These are phyloP conservation scores for Metschnikowia chrysomelidarum DNA, from an alignment of 805 yeast genomes.

Conservation along the genomic window DNA sequence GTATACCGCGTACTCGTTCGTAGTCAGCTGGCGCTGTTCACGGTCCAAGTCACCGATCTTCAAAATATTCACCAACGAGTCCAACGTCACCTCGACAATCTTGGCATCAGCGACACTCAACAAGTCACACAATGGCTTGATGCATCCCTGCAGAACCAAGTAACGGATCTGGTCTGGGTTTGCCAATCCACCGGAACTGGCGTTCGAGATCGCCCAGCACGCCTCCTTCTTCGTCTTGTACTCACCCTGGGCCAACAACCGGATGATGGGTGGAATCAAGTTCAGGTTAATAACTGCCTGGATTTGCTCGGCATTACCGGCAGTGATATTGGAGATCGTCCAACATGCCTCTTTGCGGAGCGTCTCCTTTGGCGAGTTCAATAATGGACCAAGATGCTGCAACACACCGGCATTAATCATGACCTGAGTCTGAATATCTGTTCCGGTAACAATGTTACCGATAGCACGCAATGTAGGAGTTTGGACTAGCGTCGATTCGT, in stretches of 20 bases:
- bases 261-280: conserved; percentile 85
- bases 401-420: conserved; percentile 92
- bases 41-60: conserved; percentile 93
- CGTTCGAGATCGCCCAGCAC: conserved; percentile 98
- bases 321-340: conserved; percentile 97
- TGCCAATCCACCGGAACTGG: conserved; percentile 90
- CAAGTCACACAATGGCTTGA: conserved; percentile 94
- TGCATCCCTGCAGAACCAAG: conserved; percentile 92
- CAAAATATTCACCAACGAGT: conserved; percentile 89
- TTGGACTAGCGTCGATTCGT: conserved; percentile 82
- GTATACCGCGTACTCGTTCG: conserved; percentile 84
- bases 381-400: conserved; percentile 75
- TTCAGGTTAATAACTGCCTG: conserved; percentile 96
- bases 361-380: conserved; percentile 83
- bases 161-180: conserved; percentile 93
- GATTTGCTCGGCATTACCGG: conserved; percentile 93
- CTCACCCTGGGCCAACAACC: conserved; percentile 76
- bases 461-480: conserved; percentile 97
- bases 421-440: conserved; percentile 91
- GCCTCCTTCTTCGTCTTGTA: conserved; percentile 98
- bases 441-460: conserved; percentile 97
- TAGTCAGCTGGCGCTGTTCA: conserved; percentile 64
- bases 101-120: conserved; percentile 84
- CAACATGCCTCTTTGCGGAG: conserved; percentile 97
- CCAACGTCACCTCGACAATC: conserved; percentile 91